Evolutionary conservation across 139 green algal genomes (phyloP).

Genomic region (Coccomyxa sp.): DNA sequence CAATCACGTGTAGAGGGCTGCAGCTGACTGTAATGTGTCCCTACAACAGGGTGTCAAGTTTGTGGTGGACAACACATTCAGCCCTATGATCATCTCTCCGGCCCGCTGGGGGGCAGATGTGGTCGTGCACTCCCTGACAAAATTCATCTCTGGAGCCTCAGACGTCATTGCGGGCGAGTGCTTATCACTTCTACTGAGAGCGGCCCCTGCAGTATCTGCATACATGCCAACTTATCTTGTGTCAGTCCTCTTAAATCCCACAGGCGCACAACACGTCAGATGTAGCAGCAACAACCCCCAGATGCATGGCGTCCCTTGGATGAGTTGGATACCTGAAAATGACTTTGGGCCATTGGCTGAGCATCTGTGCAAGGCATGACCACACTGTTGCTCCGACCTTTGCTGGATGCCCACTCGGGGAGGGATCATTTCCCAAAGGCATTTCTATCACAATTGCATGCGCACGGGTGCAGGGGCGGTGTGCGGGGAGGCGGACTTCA

Average conservation of each 20-base stretch:
- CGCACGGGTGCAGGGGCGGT: background rate
- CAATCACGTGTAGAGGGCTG: too few species aligned
- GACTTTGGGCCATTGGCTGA: too few species aligned
- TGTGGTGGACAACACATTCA: constrained; percentile 83
- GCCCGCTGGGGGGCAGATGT: constrained; percentile 55
- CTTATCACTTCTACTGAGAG: background rate
- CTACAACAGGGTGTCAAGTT: constrained; percentile 37
- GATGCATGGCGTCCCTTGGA: too few species aligned
- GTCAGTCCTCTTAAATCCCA: too few species aligned
- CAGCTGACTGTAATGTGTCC: too few species aligned
- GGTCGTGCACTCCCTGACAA: constrained; percentile 74
- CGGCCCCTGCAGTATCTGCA: too few species aligned
- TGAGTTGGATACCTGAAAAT: too few species aligned
- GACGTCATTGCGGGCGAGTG: constrained; percentile 55
- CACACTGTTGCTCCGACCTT: background rate
- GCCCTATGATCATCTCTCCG: constrained; percentile 52
- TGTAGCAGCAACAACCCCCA: too few species aligned
- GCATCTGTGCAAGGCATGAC: too few species aligned
- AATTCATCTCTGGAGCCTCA: constrained; percentile 66
- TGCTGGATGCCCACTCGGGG: background rate
- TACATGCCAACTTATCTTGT: too few species aligned
- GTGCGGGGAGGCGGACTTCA: background rate
- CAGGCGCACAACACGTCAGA: too few species aligned
- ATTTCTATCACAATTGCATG: background rate
- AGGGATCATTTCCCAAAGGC: background rate